Evolutionary conservation across 2,329 filamentous ascomycete genomes (phyloP).

Genomic region (Kalmusia sp.): DNA sequence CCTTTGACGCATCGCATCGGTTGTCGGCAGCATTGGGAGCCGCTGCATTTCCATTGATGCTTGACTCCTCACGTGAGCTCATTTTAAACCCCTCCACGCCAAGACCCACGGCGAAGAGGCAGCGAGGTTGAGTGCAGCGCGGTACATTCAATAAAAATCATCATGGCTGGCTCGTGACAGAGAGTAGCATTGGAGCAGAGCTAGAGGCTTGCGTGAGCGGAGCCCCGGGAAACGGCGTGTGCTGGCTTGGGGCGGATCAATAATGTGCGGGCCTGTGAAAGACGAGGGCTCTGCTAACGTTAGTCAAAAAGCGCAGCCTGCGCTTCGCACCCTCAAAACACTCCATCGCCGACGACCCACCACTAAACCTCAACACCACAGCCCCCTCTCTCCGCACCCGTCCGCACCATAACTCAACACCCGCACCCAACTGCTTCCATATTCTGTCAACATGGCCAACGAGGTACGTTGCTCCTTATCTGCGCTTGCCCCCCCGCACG

Average conservation of each 20-base stretch:
- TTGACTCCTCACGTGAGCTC: slow-evolving; percentile 11
- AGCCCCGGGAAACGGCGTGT: slow-evolving; percentile 11
- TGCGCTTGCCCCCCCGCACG: slow-evolving; percentile 41
- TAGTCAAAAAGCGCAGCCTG: slow-evolving; percentile 15
- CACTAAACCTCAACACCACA: slow-evolving; percentile 20
- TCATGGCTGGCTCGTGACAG: background rate
- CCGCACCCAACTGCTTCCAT: slow-evolving; percentile 22
- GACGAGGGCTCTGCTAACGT: background rate
- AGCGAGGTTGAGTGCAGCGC: no score
- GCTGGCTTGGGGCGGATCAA: slow-evolving; percentile 17
- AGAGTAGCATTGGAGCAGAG: background rate
- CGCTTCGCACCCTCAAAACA: slow-evolving; percentile 29
- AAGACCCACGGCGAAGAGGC: slow-evolving; percentile 14
- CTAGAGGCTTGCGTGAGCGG: slow-evolving; percentile 5
- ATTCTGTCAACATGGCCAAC: slow-evolving; percentile 63
- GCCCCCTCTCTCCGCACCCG: slow-evolving; percentile 19
- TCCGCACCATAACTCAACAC: slow-evolving; percentile 10
- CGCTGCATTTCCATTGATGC: background rate
- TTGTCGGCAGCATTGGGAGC: background rate
- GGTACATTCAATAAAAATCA: background rate
- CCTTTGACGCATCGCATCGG: background rate
- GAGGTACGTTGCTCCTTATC: slow-evolving; percentile 62
- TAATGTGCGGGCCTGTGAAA: slow-evolving; percentile 11
- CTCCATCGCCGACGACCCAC: slow-evolving; percentile 33
- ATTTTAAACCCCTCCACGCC: slow-evolving; percentile 8